Percentiles rank a stretch among this genome's conserved stretches.
Evolutionary conservation across 257 asterid species (phyloP).

Genomic region (Buddleja alternifolia): DNA sequence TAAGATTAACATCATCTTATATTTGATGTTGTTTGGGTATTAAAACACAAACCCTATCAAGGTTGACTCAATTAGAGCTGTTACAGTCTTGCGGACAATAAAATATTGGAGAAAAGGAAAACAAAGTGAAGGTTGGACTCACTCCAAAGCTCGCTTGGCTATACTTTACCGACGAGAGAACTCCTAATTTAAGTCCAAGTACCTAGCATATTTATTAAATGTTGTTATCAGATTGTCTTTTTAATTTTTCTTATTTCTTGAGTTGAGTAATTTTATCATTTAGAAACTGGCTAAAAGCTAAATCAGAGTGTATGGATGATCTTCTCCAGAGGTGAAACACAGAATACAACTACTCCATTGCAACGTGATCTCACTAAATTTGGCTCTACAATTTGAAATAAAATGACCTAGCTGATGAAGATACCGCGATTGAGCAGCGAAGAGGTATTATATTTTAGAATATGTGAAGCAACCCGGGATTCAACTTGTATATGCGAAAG

Average conservation of each 20-base stretch:
- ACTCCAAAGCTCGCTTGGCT: no score
- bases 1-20: not conserved
- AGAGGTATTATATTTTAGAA: not conserved
- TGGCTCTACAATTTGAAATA: constrained; percentile 1
- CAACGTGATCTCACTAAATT: not conserved
- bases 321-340: not conserved
- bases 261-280: no score
- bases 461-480: not conserved
- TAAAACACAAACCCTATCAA: not conserved
- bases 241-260: no score
- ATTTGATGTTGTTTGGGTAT: not conserved
- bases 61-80: not conserved
- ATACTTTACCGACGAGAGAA: not conserved
- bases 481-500: not conserved
- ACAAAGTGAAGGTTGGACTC: not conserved
- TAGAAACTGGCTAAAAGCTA: no score
- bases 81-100: not conserved
- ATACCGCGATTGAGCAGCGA: not conserved
- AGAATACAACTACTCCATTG: not conserved
- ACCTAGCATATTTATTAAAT: not conserved
- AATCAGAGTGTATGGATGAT: not conserved
- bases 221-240: not conserved
- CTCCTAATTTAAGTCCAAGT: not conserved
- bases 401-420: not conserved
- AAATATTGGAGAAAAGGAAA: not conserved